Conservation (phyloP, 2,329 filamentous ascomycete species). For the Blumeriella jaapii region DNA sequence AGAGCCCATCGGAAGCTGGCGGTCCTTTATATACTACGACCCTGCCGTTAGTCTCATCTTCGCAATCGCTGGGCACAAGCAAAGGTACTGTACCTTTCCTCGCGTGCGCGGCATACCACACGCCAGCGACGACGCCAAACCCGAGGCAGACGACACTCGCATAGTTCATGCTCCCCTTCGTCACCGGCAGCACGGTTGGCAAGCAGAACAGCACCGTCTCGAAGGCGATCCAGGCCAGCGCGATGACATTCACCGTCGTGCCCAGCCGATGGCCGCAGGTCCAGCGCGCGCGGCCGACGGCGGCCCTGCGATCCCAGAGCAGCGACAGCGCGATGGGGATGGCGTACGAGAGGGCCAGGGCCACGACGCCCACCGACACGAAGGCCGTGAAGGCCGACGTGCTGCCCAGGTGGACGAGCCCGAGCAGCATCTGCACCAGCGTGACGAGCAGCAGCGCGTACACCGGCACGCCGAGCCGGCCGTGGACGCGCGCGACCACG, state of each 20-base stretch:
- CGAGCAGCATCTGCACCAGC: constrained; percentile 52
- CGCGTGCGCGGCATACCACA: constrained; percentile 41
- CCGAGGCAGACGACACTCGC: constrained; percentile 40
- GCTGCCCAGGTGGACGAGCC: constrained; percentile 58
- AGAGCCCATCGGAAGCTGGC: constrained; percentile 17
- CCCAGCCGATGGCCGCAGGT: constrained; percentile 45
- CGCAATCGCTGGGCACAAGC: neutral
- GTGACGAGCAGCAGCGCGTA: constrained; percentile 52
- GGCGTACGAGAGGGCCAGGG: constrained; percentile 60
- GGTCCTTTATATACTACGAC: constrained; percentile 16
- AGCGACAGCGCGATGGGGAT: constrained; percentile 63
- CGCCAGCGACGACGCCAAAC: constrained; percentile 38
- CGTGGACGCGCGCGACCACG: constrained; percentile 50
- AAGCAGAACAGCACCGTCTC: constrained; percentile 55
- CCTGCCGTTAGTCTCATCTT: neutral
- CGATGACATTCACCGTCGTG: constrained; percentile 46
- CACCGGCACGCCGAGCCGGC: constrained; percentile 48
- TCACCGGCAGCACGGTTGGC: constrained; percentile 46
- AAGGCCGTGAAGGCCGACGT: constrained; percentile 60
- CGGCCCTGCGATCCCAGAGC: constrained; percentile 47
- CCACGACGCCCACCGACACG: constrained; percentile 58
- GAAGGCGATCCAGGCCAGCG: constrained; percentile 44
- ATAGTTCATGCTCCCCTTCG: constrained; percentile 45
- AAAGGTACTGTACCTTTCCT: constrained; percentile 33
- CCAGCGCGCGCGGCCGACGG: constrained; percentile 43